Conservation (phyloP, 169 alveolate genomes). For the Babesia ovata region DNA sequence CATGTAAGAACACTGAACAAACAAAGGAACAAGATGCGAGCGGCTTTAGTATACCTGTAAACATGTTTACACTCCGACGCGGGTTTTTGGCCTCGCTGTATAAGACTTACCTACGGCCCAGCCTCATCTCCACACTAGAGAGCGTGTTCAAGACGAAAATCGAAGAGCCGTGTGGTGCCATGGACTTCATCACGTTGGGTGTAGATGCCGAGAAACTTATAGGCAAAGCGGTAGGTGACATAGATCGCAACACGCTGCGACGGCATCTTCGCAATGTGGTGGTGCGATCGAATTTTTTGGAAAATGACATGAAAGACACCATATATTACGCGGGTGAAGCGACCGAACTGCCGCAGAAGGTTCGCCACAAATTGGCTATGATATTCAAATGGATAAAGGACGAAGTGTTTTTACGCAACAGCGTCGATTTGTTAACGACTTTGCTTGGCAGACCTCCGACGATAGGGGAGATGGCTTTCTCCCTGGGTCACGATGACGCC, state of each 20-base stretch:
- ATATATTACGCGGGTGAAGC: conserved; percentile 9
- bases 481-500: conserved; percentile 41
- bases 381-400: conserved; percentile 55
- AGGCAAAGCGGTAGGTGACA: background rate
- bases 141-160: conserved; percentile 5
- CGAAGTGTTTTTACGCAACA: conserved; percentile 27
- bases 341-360: conserved; percentile 9
- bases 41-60: conserved; percentile 23
- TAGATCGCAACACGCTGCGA: conserved; percentile 9
- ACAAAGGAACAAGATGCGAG: background rate
- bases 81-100: conserved; percentile 57
- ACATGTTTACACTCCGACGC: conserved; percentile 21
- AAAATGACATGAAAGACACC: background rate
- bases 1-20: background rate
- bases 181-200: conserved; percentile 28
- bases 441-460: conserved; percentile 49
- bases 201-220: background rate
- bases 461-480: conserved; percentile 34
- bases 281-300: conserved; percentile 1
- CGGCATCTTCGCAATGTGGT: conserved; percentile 20
- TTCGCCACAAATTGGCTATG: conserved; percentile 1
- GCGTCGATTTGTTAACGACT: conserved; percentile 12
- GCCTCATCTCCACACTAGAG: conserved; percentile 30
- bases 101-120: conserved; percentile 35
- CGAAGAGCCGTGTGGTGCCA: conserved; percentile 33